Evolutionary conservation across 208 protist genomes (phyloP), one percentile per base, ranked within the genome.

Genomic region (Trypanosoma vivax): DNA sequence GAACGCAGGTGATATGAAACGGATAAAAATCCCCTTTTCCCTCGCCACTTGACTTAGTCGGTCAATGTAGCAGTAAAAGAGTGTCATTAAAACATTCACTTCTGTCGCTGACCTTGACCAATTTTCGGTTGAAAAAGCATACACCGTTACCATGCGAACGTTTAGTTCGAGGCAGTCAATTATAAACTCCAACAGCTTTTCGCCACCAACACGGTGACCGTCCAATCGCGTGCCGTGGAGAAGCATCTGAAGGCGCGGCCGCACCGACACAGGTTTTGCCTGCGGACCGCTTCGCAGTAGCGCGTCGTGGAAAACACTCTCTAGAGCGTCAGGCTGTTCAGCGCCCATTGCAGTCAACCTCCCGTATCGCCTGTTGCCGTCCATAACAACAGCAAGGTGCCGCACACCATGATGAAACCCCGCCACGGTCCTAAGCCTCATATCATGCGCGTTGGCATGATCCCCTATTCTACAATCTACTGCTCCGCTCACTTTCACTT

Each of bases 91-190:
- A 48, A 83, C 81, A 34, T 90, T 72, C 19, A 95, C 70, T 50
- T 95, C 88, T 5, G 73, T 60, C 14, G 55, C 27, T 1, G 76
- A 50, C 5, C 88, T 71, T n/a, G 65, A 43, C 86, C 88, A 95
- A 66, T 95, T 95, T 52, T 95, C 83, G 0, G 77, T 90, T 1
- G 88, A 95, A 47, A 95, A 95, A 3, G 88, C 85, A 69, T 93
- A 95, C 7, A 91, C 83, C 0, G 79, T 95, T 23, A 95, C 49
- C 72, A 93, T 92, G 27, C 49, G 28, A 24, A 95, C 80, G 1
- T 67, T 39, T 1, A 65, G 56, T 25, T 77, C 76, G 16, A 90
- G 74, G 59, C 79, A 84, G 49, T 90, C 30, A 6, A 42, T 37
- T 34, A 93, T 65, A 38, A 95, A 74, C 13, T 88, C 79, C 13